Percentiles rank a stretch among this genome's conserved stretches.
These are phyloP conservation scores for Trypanosoma congolense DNA, from an alignment of 208 protist genomes.

Conservation along the genomic window DNA sequence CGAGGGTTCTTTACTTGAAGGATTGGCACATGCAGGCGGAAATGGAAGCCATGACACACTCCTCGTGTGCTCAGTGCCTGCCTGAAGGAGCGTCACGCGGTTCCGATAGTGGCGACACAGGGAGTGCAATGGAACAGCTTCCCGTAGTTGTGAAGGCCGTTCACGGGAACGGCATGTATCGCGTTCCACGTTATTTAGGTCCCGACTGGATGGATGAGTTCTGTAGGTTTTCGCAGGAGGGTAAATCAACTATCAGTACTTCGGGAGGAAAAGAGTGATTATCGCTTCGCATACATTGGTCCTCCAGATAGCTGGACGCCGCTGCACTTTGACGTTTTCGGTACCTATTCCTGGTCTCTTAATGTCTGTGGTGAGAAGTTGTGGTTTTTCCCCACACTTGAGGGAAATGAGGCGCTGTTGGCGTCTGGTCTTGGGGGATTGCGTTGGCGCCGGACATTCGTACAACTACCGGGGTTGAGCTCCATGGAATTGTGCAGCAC, in stretches of 20 bases:
- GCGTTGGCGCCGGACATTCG: constrained; percentile 53
- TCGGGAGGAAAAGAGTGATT: constrained; percentile 68
- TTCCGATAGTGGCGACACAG: background rate
- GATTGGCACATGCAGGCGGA: constrained; percentile 76
- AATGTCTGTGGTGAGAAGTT: constrained; percentile 81
- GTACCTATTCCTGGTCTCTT: constrained; percentile 85
- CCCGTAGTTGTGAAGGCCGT: no score
- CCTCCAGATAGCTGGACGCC: constrained; percentile 54
- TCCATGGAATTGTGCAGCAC: constrained; percentile 50
- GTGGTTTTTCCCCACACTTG: constrained; percentile 70
- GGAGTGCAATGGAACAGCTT: no score
- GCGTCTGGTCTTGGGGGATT: constrained; percentile 24
- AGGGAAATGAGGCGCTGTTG: constrained; percentile 45
- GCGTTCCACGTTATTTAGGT: constrained; percentile 64
- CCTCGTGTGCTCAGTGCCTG: background rate
- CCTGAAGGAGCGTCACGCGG: background rate
- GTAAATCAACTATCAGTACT: constrained; percentile 18
- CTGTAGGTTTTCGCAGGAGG: constrained; percentile 13
- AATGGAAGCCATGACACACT: constrained; percentile 15
- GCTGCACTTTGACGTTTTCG: constrained; percentile 85
- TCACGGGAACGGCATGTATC: constrained; percentile 53
- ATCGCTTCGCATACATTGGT: constrained; percentile 85
- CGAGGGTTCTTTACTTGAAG: constrained; percentile 54
- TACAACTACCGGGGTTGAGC: constrained; percentile 41
- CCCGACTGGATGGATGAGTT: constrained; percentile 78